Base-by-base conservation (phyloP, 169 alveolate genomes). In the Eimeria tenella region DNA sequence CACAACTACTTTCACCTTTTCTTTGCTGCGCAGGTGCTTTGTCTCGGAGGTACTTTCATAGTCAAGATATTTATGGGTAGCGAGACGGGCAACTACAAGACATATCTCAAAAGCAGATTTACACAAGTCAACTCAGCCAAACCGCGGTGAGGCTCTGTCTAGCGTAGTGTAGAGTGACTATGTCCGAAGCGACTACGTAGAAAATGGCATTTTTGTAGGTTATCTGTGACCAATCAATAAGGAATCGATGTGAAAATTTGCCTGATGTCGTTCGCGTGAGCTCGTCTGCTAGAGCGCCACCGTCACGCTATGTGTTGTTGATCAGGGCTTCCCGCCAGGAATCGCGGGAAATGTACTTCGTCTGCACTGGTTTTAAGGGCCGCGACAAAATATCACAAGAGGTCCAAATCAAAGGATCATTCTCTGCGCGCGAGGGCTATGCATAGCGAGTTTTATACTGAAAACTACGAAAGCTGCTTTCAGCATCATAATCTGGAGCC, bases 291-390 rank as follows among this genome's bases (percentile, higher is more conserved):
- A 31, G 2, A 31, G 42, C 42, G 42, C 42, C 75, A 5, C 2
- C 17, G n/a, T 4, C 56, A 75, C 75, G 31, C 13, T 77, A 23
- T 53, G n/a, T n/a, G 74, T 15, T 94, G 25, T 3, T 23, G 10
- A 75, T 21, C 75, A 94, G 94, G 65, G 96, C 96, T 9, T 89
- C 89, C n/a, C 93, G 96, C 19, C 75, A 21, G 53, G 96, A 94
- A 52, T 90, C 95, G 17, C 83, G 95, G 75, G 96, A 94, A n/a
- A 94, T 94, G 94, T 94, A 81, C 55, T 86, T 94, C 82, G 95
- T 94, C 83, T 94, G 96, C 84, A 71, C 21, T 50, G 74, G 83
- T 5, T 94, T 94, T 60, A 19, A 90, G 23, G 96, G 96, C 7
- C 90, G 96, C 5, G 93, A 56, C 62, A 84, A 73, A 21, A 82